phyloP scores from a whole-genome alignment of 805 yeast species.

The Candida maris region DNA sequence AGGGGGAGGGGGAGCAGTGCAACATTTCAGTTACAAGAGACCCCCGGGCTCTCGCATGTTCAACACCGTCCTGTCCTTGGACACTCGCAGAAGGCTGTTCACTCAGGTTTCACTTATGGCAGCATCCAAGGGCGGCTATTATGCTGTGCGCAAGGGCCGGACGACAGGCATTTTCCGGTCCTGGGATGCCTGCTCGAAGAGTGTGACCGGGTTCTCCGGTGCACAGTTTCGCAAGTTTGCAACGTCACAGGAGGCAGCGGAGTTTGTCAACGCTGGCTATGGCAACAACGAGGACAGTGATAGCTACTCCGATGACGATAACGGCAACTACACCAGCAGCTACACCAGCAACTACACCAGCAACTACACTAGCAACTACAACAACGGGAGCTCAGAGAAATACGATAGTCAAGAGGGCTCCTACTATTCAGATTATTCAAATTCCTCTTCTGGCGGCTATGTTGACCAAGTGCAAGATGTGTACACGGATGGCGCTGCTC shows the following conservation, averaged over 20 bases:
- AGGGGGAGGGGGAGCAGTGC: too few relatives aligned
- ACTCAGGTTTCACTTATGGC: too few relatives aligned
- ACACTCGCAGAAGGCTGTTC: too few relatives aligned
- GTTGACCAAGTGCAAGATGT: slow-evolving; percentile 24
- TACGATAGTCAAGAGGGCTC: too few relatives aligned
- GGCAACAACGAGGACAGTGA: background rate
- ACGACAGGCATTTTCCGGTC: slow-evolving; percentile 50
- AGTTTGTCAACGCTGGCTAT: slow-evolving; percentile 30
- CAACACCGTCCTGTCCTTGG: too few relatives aligned
- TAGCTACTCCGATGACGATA: background rate
- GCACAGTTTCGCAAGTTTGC: slow-evolving; percentile 57
- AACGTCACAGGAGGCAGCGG: slow-evolving; percentile 45
- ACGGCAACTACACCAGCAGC: background rate
- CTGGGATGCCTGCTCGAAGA: slow-evolving; percentile 57
- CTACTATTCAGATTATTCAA: background rate
- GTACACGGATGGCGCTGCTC: slow-evolving; percentile 78
- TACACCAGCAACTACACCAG: too few relatives aligned
- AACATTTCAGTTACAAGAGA: too few relatives aligned
- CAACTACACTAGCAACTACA: too few relatives aligned
- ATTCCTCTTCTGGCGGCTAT: background rate
- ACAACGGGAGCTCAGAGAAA: background rate
- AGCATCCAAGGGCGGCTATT: too few relatives aligned
- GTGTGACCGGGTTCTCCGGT: slow-evolving; percentile 53
- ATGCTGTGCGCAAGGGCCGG: slow-evolving; percentile 57
- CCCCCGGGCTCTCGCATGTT: too few relatives aligned